phyloP scores from a whole-genome alignment of 495 filamentous ascomycete genomes.

The Daldinia grandis region DNA sequence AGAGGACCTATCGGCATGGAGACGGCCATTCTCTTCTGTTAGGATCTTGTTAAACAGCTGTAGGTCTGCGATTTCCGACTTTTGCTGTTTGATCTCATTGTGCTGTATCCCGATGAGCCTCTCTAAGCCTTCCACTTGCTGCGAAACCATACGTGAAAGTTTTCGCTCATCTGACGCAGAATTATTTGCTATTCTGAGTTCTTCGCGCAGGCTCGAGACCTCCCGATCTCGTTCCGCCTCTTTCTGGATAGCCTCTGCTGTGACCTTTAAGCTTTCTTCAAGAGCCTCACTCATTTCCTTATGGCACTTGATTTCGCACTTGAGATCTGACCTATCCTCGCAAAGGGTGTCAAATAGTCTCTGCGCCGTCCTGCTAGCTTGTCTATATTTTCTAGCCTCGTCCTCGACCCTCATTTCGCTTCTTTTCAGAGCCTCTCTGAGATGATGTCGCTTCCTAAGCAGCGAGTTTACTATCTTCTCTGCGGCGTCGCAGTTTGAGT shows the following conservation, averaged over 20 bases:
- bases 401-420: neutral
- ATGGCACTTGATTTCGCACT: neutral
- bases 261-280: neutral
- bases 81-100: slow-evolving; percentile 15
- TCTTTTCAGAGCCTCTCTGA: slow-evolving; percentile 3
- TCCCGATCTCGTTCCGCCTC: slow-evolving; percentile 1
- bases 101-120: slow-evolving; percentile 13
- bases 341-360: neutral
- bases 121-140: slow-evolving; percentile 11
- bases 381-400: neutral
- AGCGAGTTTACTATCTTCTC: slow-evolving; percentile 1
- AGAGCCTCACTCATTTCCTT: neutral
- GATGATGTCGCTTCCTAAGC: neutral
- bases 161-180: slow-evolving; percentile 2
- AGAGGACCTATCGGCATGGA: neutral
- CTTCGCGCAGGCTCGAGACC: neutral
- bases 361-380: neutral
- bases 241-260: neutral
- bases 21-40: neutral
- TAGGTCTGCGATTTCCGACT: neutral
- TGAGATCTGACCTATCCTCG: neutral
- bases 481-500: neutral
- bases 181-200: neutral
- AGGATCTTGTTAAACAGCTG: slow-evolving; percentile 3
- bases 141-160: slow-evolving; percentile 2